Evolutionary conservation across 306 rosid genomes (phyloP), one percentile per base, ranked within the genome.

Genomic region (Cicer pinnatifidum): DNA sequence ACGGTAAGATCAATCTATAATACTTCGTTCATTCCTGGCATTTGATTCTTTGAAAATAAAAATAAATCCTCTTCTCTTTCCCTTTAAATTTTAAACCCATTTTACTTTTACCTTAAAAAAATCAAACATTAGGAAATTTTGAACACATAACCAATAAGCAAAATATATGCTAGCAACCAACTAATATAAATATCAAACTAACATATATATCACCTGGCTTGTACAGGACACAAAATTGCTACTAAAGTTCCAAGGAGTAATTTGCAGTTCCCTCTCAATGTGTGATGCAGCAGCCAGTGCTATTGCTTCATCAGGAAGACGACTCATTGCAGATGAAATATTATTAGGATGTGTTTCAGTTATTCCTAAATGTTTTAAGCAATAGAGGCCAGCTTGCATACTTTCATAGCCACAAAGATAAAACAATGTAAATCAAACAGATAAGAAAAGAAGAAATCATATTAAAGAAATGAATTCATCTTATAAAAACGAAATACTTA

Each of bases 181-280:
- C 69, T 67, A 33, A 58, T 78, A 66, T 11, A 10, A 69, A 50
- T 56, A 58, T 46, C 74, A 70, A 66, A 61, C 19, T 19, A 57
- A 74, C 53, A 23, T 28, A 67, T 54, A 68, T 45, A 67, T 87
- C 88, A 94, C 98, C 97, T 85, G 98, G 71, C 84, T 85, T 43
- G 96, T 91, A 85, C 97, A 94, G 53, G 96, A 86, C 77, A 94
- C 93, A 84, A 93, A 94, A 72, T 91, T 94, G 88, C 87, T 88
- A 87, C 98, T 94, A 78, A 94, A 85, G 87, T 89, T 94, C 98
- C 98, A 94, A 66, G 98, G 98, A 87, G 97, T 94, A 73, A 94
- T 94, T 77, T 89, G 97, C 78, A 91, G 81, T 76, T 94, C 98
- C 82, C 98, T 89, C 81, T 94, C 98, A 40, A 94, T 94, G 74